Base-by-base conservation (phyloP, 805 yeast genomes). In the Metschnikowia anglica region DNA sequence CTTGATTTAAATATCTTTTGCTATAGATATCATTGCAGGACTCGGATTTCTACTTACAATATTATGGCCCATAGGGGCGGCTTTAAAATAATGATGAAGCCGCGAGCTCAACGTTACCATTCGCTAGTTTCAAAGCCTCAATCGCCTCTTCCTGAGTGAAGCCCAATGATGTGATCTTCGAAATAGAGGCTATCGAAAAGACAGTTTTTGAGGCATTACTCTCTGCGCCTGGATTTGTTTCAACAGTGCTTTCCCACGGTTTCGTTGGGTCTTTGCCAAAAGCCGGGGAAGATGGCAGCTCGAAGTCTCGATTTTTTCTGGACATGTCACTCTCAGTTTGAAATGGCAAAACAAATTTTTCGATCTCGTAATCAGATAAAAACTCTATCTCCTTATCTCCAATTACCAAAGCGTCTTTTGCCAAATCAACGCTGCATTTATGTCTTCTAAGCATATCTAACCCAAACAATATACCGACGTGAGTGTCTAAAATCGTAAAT, bases 381-480 rank as follows among this genome's bases (percentile, higher is more conserved):
- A 91, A 91, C 20, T 73, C 73, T 0, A 95, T 79, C 50, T 81
- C 83, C 20, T 80, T 79, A 42, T 79, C 82, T n/a, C 85, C 93
- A 42, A 91, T 78, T 2, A 76, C 72, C 41, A 93, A 72, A 8
- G 73, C 74, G 56, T 86, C 83, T 35, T 70, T 70, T 33, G 74
- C 74, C 52, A 93, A 71, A 61, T 93, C 96, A 39, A 93, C 80
- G 28, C 73, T 67, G 37, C 95, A 95, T 58, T 83, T 89, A 61
- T 89, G 91, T 51, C 96, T 80, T 63, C 84, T 82, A 55, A 93
- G 73, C 96, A 91, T 67, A 62, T 93, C 99, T 39, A 93, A 70
- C 0, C 99, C 99, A 24, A 93, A 72, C 30, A 93, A 67, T 51
- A 90, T 70, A 51, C 88, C 96, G 17, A 81, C 82, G 7, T 68